These are phyloP conservation scores for barley (Hordeum vulgare) DNA, from an alignment of 176 grass and related monocot species.

Conservation along the genomic window DNA sequence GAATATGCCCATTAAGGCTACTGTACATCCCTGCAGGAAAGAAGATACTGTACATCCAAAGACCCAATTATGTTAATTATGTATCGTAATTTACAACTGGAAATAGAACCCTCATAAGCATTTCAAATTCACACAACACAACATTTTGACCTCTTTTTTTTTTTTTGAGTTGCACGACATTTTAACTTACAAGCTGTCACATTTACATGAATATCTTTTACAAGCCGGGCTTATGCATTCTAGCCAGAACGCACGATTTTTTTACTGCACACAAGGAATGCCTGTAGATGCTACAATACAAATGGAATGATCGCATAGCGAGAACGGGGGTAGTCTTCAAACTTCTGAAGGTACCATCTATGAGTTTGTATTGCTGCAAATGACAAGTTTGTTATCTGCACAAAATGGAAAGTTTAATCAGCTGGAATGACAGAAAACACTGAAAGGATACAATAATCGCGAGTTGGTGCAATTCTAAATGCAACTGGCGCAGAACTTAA, in stretches of 20 bases:
- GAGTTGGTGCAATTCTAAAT: neutral
- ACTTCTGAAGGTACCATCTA: slow-evolving; percentile 85
- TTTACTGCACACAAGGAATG: neutral
- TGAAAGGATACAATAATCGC: neutral
- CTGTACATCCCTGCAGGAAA: neutral
- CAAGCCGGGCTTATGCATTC: neutral
- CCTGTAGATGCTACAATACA: slow-evolving; percentile 47
- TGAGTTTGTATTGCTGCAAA: slow-evolving; percentile 82
- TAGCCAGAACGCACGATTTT: neutral
- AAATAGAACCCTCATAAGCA: neutral
- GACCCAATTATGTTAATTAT: neutral
- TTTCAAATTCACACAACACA: slow-evolving; percentile 13
- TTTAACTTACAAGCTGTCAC: neutral
- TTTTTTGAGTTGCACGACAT: neutral
- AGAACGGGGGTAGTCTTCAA: slow-evolving; percentile 72
- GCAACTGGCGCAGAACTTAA: neutral
- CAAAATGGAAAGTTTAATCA: neutral
- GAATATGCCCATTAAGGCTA: neutral
- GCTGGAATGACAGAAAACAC: neutral
- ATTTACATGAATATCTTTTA: slow-evolving; percentile 25
- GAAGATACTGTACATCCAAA: neutral
- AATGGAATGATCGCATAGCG: slow-evolving; percentile 77
- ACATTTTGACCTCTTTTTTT: neutral
- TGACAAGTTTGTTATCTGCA: slow-evolving; percentile 66
- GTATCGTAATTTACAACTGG: neutral